Conservation (phyloP, 495 filamentous ascomycete species). For the Lophium mytilinum region DNA sequence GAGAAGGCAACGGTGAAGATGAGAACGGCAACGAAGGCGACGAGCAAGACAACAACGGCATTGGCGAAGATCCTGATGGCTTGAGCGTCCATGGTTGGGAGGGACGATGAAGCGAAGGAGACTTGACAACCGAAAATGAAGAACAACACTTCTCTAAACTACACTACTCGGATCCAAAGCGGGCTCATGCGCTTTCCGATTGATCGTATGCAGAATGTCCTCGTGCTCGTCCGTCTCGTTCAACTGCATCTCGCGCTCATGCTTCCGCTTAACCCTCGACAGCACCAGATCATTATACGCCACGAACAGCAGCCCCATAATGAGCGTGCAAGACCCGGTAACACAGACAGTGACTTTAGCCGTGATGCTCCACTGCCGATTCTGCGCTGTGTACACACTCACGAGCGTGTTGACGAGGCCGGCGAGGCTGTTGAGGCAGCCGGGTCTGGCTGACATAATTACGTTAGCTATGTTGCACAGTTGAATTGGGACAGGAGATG, state of each 20-base stretch:
- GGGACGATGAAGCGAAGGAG: too few relatives aligned
- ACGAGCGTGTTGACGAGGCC: constrained; percentile 43
- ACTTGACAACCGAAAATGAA: too few relatives aligned
- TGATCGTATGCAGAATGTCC: too few relatives aligned
- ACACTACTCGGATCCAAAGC: too few relatives aligned
- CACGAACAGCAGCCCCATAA: constrained; percentile 26
- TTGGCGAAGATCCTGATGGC: too few relatives aligned
- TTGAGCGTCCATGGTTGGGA: too few relatives aligned
- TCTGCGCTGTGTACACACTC: constrained; percentile 42
- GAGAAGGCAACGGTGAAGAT: too few relatives aligned
- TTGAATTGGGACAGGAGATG: constrained; percentile 25
- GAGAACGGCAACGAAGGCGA: too few relatives aligned
- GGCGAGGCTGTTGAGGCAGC: constrained; percentile 41
- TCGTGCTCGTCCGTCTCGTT: background rate
- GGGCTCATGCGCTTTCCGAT: too few relatives aligned
- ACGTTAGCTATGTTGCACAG: constrained; percentile 35
- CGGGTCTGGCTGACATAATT: constrained; percentile 34
- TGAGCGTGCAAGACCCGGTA: constrained; percentile 17
- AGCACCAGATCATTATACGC: constrained; percentile 34
- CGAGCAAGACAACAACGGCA: too few relatives aligned
- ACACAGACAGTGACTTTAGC: constrained; percentile 35
- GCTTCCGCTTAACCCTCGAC: constrained; percentile 25
- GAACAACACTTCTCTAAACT: too few relatives aligned
- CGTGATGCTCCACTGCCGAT: constrained; percentile 40
- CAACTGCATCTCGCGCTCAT: constrained; percentile 11